Base-by-base conservation (phyloP, 805 yeast species). In the Saturnispora zaruensis region DNA sequence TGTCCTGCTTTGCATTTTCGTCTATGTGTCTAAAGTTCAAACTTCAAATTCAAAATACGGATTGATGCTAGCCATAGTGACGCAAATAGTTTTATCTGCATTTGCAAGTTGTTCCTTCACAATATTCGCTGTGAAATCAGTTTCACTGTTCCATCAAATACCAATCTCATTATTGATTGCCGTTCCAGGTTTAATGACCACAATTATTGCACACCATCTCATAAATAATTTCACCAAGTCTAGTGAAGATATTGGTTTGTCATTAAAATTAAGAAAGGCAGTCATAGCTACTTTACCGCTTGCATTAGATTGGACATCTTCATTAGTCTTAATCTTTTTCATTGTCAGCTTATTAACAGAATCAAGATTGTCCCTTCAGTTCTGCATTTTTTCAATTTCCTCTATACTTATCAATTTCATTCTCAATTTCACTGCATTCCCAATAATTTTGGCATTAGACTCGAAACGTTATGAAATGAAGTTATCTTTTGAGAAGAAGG, bases 381-480 rank as follows among this genome's bases (percentile, higher is more conserved):
- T 71, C 41, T 74, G 79, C 48, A 54, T 72, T 9, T 79, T 78
- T 57, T 64, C 77, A 1, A 56, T 73, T 1, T 46, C 75, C 26
- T 74, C 82, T 0, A 56, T 84, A n/a, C 26, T 77, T 1, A 63
- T 82, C 37, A 87, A 84, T 54, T 84, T 79, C 59, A 50, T 75
- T 5, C 66, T 87, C 36, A 87, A 82, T 55, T 59, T 79, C 45
- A 77, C 90, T 1, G 86, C 72, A 62, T 76, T 85, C 51, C 68
- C 81, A 1, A 79, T 88, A 0, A 78, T 85, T 1, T 66, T 86
- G 28, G 73, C 83, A 16, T 76, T 87, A 36, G 95, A 87, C 65
- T 66, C 81, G 28, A 74, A 81, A 44, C 71, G 87, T 48, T 62
- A 76, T 25, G 90, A 83, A 55, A 69, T 82, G 16, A 13, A 36